Evolutionary conservation across 805 yeast species (phyloP), one percentile per base, ranked within the genome.

Genomic region (Pichia kluyveri): DNA sequence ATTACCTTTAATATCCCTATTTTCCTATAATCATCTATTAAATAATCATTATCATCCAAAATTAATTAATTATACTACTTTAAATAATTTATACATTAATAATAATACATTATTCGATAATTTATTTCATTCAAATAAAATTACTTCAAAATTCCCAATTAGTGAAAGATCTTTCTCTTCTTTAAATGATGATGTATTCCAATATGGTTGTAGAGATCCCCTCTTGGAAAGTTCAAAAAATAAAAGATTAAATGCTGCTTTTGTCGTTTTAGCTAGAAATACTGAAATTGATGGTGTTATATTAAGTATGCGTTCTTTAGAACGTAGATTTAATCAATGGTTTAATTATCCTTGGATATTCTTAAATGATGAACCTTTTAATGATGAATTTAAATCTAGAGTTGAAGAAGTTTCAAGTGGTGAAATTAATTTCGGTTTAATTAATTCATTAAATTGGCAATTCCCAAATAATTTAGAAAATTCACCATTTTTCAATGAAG

Each of bases 321-420:
- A 91, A 62, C 71, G 86, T 27, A 96, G 84, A 61, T 91, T 90
- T 69, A 91, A 91, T 62, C 90, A 90, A 57, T 88, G 96, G 96
- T 93, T 74, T 64, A 77, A 84, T 55, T 93, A 93, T 61, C 97
- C 96, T 0, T 93, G 95, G 82, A 83, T 87, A 1, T 87, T 93
- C 56, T 65, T 93, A 18, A 91, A 90, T 61, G 87, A 91, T 63
- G 89, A 77, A 50, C 80, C 78, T 17, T 90, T 91, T 58, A 70
- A 73, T 23, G 75, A 76, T 2, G 75, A 79, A 18, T 93, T 93
- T 64, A 78, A 75, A 56, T 57, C 56, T 2, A 66, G 71, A 1
- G 82, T 88, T 0, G 45, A 55, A 14, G 60, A 70, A 40, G 67
- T 76, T 46, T 83, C 93, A 5, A 68, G 71, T 10, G 78, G 90